phyloP scores from a whole-genome alignment of 768 basidiomycete genomes.

The Tylopilus sp. region DNA sequence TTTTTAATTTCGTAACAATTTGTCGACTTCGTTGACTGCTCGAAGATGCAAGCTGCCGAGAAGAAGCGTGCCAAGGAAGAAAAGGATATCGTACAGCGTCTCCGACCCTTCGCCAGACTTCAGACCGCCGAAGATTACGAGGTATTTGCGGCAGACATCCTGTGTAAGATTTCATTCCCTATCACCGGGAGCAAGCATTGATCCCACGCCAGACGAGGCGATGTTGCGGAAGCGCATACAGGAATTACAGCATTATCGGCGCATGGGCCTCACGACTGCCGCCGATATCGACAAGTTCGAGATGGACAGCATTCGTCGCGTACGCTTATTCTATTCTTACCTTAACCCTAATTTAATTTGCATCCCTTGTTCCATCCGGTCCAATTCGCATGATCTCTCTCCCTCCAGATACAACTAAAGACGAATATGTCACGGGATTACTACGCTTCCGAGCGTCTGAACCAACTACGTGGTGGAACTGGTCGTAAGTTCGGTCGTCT shows the following conservation, averaged over 20 bases:
- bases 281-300: constrained; percentile 94
- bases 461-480: constrained; percentile 43
- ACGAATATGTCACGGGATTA: constrained; percentile 54
- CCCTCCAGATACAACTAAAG: constrained; percentile 58
- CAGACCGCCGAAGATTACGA: constrained; percentile 94
- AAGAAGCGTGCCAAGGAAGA: constrained; percentile 91
- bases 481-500: constrained; percentile 50
- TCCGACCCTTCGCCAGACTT: constrained; percentile 86
- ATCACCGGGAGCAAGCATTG: background rate
- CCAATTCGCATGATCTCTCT: background rate
- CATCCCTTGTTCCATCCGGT: background rate
- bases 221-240: constrained; percentile 83
- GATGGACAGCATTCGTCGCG: constrained; percentile 66
- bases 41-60: constrained; percentile 84
- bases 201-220: constrained; percentile 66
- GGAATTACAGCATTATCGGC: constrained; percentile 88
- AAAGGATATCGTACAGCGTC: constrained; percentile 81
- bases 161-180: constrained; percentile 57
- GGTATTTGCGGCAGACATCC: constrained; percentile 77
- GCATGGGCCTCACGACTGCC: constrained; percentile 76
- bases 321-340: too few species aligned
- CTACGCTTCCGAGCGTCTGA: constrained; percentile 48
- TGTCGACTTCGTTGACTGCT: background rate
- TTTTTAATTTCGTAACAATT: too few species aligned
- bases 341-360: too few species aligned